These are phyloP conservation scores for Leptoxyphium fumago DNA, from an alignment of 2,329 filamentous ascomycete genomes.

Conservation along the genomic window DNA sequence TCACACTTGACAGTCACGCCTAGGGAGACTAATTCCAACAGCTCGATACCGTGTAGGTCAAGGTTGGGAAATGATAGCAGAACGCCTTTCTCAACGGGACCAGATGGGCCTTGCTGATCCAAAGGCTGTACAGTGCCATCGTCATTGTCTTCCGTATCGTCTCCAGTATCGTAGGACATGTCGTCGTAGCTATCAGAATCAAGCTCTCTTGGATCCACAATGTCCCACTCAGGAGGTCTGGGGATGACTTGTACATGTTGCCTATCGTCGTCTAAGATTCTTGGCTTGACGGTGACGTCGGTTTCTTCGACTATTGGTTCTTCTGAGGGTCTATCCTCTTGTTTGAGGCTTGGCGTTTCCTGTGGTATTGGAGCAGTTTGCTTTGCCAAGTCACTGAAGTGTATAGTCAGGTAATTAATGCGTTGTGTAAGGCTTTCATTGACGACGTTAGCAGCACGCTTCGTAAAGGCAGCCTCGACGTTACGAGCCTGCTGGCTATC, in stretches of 20 bases:
- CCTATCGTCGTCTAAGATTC: conserved; percentile 29
- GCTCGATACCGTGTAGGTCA: conserved; percentile 62
- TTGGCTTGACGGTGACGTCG: neutral
- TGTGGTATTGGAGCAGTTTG: conserved; percentile 7
- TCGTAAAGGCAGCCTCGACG: conserved; percentile 50
- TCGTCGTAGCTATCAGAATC: conserved; percentile 17
- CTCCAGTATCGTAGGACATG: conserved; percentile 33
- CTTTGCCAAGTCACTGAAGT: conserved; percentile 47
- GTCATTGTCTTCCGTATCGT: conserved; percentile 33
- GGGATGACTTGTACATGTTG: conserved; percentile 58
- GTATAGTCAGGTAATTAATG: conserved; percentile 59
- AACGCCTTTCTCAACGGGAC: conserved; percentile 50
- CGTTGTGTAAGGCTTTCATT: conserved; percentile 56
- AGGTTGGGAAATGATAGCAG: conserved; percentile 64
- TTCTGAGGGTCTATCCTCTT: neutral
- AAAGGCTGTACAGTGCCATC: conserved; percentile 23
- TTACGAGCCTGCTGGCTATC: conserved; percentile 39
- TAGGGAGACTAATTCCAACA: conserved; percentile 53
- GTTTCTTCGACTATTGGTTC: neutral
- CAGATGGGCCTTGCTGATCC: conserved; percentile 23
- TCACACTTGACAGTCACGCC: conserved; percentile 63
- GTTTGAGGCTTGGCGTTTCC: neutral
- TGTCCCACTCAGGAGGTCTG: conserved; percentile 61
- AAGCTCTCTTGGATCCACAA: conserved; percentile 14
- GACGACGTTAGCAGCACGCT: conserved; percentile 41